Evolutionary conservation across 2,329 filamentous ascomycete genomes (phyloP).

Genomic region (Aspergillus nomiae): DNA sequence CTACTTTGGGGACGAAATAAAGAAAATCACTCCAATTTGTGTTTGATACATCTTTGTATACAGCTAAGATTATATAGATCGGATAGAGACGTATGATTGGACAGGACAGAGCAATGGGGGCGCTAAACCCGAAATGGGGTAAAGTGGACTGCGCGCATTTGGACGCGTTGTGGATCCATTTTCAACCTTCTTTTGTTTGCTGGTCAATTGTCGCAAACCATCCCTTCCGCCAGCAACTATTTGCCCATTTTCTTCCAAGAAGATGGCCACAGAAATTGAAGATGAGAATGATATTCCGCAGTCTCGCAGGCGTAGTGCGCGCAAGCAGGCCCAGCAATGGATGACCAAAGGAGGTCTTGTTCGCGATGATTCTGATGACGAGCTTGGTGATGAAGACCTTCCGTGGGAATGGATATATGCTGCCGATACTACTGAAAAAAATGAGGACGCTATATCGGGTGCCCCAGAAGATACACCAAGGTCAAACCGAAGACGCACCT

Average conservation of each 20-base stretch:
- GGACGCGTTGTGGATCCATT: constrained; percentile 25
- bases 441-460: constrained; percentile 18
- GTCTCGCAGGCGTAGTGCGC: constrained; percentile 25
- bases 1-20: no score
- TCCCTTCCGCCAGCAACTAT: neutral
- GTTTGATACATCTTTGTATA: neutral
- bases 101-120: neutral
- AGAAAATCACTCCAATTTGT: neutral
- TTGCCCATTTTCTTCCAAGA: neutral
- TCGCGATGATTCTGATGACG: constrained; percentile 85
- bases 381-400: constrained; percentile 71
- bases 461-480: constrained; percentile 24
- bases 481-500: constrained; percentile 31
- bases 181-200: constrained; percentile 9
- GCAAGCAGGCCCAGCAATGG: constrained; percentile 48
- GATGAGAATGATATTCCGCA: constrained; percentile 19
- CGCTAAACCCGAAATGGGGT: constrained; percentile 29
- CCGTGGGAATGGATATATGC: constrained; percentile 81
- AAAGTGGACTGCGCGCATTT: constrained; percentile 38
- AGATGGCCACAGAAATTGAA: constrained; percentile 22
- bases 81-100: constrained; percentile 18
- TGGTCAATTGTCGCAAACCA: constrained; percentile 1
- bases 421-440: constrained; percentile 24
- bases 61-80: constrained; percentile 6
- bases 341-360: constrained; percentile 64